Conservation (phyloP, 2,329 filamentous ascomycete genomes). For the Sordariomycetes sp. region DNA sequence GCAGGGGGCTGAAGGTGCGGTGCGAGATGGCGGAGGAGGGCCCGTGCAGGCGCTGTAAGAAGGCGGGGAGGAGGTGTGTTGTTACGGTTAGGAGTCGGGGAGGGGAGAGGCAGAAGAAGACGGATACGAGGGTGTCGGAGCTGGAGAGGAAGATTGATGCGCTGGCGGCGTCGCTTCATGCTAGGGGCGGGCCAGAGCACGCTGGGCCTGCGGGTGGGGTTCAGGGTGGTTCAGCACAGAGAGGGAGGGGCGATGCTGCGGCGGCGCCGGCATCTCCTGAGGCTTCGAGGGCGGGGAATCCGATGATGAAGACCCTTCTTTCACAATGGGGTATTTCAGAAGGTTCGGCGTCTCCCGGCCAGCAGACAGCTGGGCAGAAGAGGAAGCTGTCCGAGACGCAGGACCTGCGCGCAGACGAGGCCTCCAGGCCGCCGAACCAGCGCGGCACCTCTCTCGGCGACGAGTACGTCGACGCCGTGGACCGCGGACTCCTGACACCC, state of each 20-base stretch:
- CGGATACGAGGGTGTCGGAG: conserved; percentile 77
- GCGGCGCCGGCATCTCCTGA: neutral
- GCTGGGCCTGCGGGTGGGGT: neutral
- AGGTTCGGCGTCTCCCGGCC: neutral
- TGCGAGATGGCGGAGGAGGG: conserved; percentile 67
- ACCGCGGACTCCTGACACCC: conserved; percentile 43
- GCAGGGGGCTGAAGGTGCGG: conserved; percentile 66
- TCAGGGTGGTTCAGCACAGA: neutral
- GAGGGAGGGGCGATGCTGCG: neutral
- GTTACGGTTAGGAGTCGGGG: conserved; percentile 55
- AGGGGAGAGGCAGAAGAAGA: conserved; percentile 76
- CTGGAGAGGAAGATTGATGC: conserved; percentile 89
- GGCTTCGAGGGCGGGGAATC: neutral
- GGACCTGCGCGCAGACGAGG: neutral
- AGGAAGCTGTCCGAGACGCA: conserved; percentile 20
- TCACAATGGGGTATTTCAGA: neutral
- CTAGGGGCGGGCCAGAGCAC: neutral
- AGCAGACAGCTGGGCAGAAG: conserved; percentile 18
- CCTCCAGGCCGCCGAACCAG: conserved; percentile 5
- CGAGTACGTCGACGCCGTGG: conserved; percentile 32
- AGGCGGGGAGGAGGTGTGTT: conserved; percentile 64
- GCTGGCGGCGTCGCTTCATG: conserved; percentile 63
- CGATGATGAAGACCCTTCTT: neutral
- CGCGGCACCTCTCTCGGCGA: conserved; percentile 6
- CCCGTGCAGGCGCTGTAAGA: conserved; percentile 63